Base-by-base conservation (phyloP, 208 protist species). In the Leishmania tarentolae region DNA sequence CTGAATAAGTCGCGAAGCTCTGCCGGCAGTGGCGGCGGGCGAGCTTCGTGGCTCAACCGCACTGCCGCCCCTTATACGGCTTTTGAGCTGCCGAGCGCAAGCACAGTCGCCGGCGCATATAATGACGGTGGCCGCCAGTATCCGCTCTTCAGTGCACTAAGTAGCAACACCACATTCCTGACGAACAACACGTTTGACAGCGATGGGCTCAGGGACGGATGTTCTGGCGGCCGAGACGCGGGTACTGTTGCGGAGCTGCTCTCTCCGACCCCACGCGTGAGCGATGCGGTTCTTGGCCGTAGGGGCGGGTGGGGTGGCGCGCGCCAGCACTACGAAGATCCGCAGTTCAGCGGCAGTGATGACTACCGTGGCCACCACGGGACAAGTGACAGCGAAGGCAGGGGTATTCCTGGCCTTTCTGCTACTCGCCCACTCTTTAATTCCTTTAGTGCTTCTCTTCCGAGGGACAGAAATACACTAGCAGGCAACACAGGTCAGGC, bases 381-480 rank as follows among this genome's bases (percentile, higher is more conserved):
- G 35, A 13, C 42, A 44, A 50, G 53, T 24, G 57, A 3, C 53
- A 78, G 77, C 24, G 71, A 53, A 47, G 79, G 78, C 56, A 52
- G 78, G 46, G 69, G 63, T 70, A 47, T 37, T 11, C 74, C 56
- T 13, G 74, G 53, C 8, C 82, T 66, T 0, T 86, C 82, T 47
- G 75, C 82, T 15, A 71, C 75, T 50, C 82, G 78, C 1, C 82
- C 82, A 4, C 82, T 86, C 57, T 86, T 86, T 37, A 75, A 73
- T 15, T 76, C 82, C 21, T 59, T n/a, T 24, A 86, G 78, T 57
- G 73, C 74, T 2, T 86, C 82, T 31, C 65, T 24, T 15, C 74
- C 82, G 31, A 77, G 56, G 0, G 78, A 86, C 35, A 52, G 44
- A 4, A 82, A 86, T 66, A 53, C 80, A 8, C n/a, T 79, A 0